Conservation (phyloP, 306 rosid genomes). For the Crotalaria pallida region DNA sequence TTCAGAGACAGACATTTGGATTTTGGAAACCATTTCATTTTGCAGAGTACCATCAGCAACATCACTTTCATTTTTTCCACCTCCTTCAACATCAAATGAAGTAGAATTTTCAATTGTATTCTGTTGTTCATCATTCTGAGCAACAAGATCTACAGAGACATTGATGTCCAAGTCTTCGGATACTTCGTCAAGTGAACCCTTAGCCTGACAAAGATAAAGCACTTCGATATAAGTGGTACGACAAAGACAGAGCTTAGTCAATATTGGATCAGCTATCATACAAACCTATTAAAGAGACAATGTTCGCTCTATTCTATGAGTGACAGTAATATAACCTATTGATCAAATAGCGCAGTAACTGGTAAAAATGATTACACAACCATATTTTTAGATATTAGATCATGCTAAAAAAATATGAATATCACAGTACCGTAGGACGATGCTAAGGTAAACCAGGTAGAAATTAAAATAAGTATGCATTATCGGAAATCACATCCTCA, state of each 20-base stretch:
- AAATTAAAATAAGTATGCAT: background rate
- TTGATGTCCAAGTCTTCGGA: constrained; percentile 27
- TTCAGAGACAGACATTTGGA: constrained; percentile 36
- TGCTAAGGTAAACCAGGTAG: background rate
- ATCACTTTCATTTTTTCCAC: constrained; percentile 38
- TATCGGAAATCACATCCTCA: background rate
- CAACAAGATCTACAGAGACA: constrained; percentile 27
- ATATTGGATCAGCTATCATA: background rate
- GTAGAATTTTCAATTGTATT: constrained; percentile 24
- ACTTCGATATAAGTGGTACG: background rate
- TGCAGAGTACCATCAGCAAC: constrained; percentile 25
- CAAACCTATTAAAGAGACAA: background rate
- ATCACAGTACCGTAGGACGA: background rate
- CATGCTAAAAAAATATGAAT: background rate
- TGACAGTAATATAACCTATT: background rate
- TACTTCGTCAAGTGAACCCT: constrained; percentile 33
- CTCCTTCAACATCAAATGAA: constrained; percentile 31
- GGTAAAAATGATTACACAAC: background rate
- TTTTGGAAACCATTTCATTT: constrained; percentile 35
- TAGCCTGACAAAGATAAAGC: constrained; percentile 40
- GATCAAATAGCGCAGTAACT: constrained; percentile 11
- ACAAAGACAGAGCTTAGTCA: background rate
- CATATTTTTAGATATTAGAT: background rate
- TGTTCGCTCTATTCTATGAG: background rate
- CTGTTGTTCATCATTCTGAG: constrained; percentile 41